These are phyloP conservation scores for Exobasidium cylindrosporum DNA, from an alignment of 1,284 basidiomycete species.

Conservation along the genomic window DNA sequence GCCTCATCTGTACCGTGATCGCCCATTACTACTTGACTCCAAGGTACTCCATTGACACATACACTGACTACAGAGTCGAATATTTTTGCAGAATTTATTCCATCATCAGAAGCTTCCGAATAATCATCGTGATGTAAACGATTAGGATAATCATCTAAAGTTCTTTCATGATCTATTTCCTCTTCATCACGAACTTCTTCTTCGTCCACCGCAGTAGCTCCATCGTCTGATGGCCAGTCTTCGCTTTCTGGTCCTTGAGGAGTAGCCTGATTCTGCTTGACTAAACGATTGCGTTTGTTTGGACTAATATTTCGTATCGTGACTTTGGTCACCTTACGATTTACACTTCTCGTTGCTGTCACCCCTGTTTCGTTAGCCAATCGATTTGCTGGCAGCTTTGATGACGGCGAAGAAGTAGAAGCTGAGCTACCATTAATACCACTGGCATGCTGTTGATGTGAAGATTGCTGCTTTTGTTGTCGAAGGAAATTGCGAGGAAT, in stretches of 20 bases:
- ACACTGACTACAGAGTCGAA: constrained; percentile 39
- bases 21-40: constrained; percentile 42
- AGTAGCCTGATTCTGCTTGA: not conserved
- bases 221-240: constrained; percentile 34
- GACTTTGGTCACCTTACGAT: constrained; percentile 38
- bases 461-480: not conserved
- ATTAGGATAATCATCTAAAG: constrained; percentile 28
- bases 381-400: not conserved
- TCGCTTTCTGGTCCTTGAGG: constrained; percentile 24
- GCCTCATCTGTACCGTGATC: constrained; percentile 42
- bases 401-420: not conserved
- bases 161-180: constrained; percentile 20
- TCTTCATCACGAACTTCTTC: constrained; percentile 24
- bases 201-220: constrained; percentile 32
- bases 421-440: not conserved
- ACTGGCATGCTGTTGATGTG: not conserved
- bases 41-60: constrained; percentile 36
- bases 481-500: constrained; percentile 20
- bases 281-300: constrained; percentile 18
- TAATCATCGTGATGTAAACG: constrained; percentile 17
- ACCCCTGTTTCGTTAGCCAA: constrained; percentile 17
- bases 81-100: constrained; percentile 14
- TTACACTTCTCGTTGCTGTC: constrained; percentile 34
- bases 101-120: constrained; percentile 14
- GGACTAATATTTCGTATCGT: constrained; percentile 25